phyloP scores from a whole-genome alignment of 805 yeast genomes.

The Isabelozyma pseudorhagii region DNA sequence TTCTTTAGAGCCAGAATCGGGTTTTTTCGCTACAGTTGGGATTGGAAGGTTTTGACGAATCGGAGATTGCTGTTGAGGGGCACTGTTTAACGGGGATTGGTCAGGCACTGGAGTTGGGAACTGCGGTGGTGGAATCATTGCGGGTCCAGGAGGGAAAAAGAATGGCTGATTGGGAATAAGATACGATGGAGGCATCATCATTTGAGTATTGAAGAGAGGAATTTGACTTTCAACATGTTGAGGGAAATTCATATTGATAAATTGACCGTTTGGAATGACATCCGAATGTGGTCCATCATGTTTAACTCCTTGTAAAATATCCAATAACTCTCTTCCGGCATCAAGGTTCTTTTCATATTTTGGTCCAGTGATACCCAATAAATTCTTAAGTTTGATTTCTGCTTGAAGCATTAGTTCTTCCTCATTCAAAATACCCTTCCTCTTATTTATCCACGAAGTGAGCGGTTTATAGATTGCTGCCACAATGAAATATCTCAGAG shows the following conservation, averaged over 20 bases:
- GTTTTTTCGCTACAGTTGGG: not conserved
- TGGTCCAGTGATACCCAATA: constrained; percentile 53
- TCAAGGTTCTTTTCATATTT: constrained; percentile 37
- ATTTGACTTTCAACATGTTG: constrained; percentile 27
- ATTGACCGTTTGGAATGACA: constrained; percentile 1
- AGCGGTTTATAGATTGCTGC: constrained; percentile 50
- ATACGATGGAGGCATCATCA: constrained; percentile 1
- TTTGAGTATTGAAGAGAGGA: constrained; percentile 12
- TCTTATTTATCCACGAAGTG: constrained; percentile 52
- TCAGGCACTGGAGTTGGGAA: constrained; percentile 4
- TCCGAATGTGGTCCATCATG: constrained; percentile 3
- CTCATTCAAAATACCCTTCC: constrained; percentile 49
- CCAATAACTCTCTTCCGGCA: constrained; percentile 75
- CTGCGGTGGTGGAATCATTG: constrained; percentile 6
- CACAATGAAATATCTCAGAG: constrained; percentile 43
- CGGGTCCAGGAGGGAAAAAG: constrained; percentile 13
- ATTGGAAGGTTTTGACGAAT: not conserved
- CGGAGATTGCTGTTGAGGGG: constrained; percentile 1
- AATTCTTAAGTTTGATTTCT: constrained; percentile 59
- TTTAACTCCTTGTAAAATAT: constrained; percentile 48
- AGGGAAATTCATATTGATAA: constrained; percentile 27
- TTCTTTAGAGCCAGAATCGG: constrained; percentile 37
- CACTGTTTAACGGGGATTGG: constrained; percentile 2
- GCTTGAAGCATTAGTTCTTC: constrained; percentile 60
- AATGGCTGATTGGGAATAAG: constrained; percentile 5